Percentiles rank a stretch among this genome's conserved stretches.
Conservation (phyloP, 257 asterid species). For the Solanum medicagineum region DNA sequence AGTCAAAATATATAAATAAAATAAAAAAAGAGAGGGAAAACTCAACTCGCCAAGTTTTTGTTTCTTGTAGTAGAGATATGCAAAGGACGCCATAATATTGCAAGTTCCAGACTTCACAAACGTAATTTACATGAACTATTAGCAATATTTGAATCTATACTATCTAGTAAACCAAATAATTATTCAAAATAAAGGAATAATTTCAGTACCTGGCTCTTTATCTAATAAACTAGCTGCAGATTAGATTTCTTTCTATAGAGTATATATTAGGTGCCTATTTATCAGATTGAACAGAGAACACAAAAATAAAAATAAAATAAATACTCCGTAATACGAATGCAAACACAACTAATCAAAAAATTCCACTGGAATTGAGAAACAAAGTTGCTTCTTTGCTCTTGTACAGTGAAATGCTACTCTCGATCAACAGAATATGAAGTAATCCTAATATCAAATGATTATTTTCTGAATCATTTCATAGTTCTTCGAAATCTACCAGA, state of each 20-base stretch:
- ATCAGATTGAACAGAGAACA: neutral
- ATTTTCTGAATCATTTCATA: neutral
- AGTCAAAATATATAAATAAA: neutral
- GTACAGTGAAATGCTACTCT: neutral
- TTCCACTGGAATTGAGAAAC: neutral
- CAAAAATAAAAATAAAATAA: neutral
- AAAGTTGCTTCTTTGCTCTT: neutral
- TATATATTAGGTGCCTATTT: neutral
- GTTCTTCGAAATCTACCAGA: neutral
- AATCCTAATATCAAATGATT: neutral
- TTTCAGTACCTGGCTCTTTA: neutral
- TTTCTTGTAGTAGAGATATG: neutral
- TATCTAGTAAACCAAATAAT: neutral
- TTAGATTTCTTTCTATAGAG: neutral
- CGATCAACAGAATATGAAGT: neutral
- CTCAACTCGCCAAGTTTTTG: neutral
- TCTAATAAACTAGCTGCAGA: neutral
- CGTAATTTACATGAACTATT: neutral
- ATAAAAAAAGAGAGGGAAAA: neutral
- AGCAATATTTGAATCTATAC: neutral
- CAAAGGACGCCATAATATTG: neutral
- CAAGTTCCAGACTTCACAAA: neutral
- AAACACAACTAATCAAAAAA: neutral
- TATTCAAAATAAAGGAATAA: neutral
- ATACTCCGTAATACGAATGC: neutral